Evolutionary conservation across 176 grass and related monocot genomes (phyloP), one percentile per base, ranked within the genome.

Genomic region (barley (Hordeum vulgare)): DNA sequence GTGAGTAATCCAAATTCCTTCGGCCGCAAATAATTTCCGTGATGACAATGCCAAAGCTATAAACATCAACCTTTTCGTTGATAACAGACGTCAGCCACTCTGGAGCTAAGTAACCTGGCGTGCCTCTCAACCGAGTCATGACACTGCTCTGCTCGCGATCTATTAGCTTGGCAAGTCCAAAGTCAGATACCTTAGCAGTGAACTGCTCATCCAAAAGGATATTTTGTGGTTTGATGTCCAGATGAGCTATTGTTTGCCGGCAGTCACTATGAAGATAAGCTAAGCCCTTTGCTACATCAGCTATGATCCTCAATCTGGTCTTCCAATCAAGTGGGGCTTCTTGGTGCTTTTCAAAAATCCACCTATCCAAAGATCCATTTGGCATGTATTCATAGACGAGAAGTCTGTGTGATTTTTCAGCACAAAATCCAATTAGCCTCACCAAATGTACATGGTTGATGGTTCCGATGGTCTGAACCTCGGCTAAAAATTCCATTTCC

Each of bases 171-270:
- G 89, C 85, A 61, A 94, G 77, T 2, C 92, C 86, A 45, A 94
- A 94, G 37, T 94, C 89, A 8, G 81, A 84, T 24, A 94, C 58
- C 65, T 94, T 94, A 4, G 89, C 86, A n/a, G 66, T 54, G 76
- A 91, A 83, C 15, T 75, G 75, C 11, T 83, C 76, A 57, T 85
- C 84, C 74, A 91, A 66, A 77, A 94, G 66, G 28, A 89, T 89
- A 41, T 94, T 94, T 68, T 94, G 71, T 17, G 92, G 92, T 49
- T 91, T 94, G 70, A 94, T 91, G 74, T 89, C 92, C 3, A 91
- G 47, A 77, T 94, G 89, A 8, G 60, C 89, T 56, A 94, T 94
- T 79, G 18, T 85, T 69, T 85, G 37, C 49, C 39, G 77, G 18
- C 89, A 94, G 20, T 94, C 92, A 62, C 53, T 85, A 1, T 94